Base-by-base conservation (phyloP, 2,329 filamentous ascomycete species). In the Massarina eburnea region DNA sequence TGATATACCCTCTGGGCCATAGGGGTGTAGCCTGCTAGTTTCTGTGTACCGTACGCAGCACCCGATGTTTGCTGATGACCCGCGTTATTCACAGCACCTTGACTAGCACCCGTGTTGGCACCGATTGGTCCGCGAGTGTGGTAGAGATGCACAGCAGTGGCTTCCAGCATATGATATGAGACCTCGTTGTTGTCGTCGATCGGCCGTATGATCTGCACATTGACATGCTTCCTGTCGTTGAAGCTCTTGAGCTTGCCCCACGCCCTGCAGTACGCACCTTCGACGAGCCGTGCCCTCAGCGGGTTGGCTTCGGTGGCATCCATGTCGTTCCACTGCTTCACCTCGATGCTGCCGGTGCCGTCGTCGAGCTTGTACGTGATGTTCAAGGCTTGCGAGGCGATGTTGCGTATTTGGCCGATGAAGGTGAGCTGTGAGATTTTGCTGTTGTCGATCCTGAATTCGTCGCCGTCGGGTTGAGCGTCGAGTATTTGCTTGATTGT, bases 401-500 rank as follows among this genome's bases (percentile, higher is more conserved):
- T 84, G 72, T 85, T 85, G 68, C 91, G 89, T 60, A 99, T 85
- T 77, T 96, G 92, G 41, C 89, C 94, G 49, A 99, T 83, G 57
- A 97, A 86, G 22, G 88, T 92, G 51, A 95, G 76, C 75, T 82
- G 78, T 33, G 84, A 85, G 50, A 91, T 77, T 54, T 86, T 81
- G 37, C 78, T 73, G 54, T 84, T 86, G 73, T 97, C 94, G 62
- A 97, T 88, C 54, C 84, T 84, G 79, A 95, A 94, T 27, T 90
- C 85, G 45, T 84, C 83, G 48, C 85, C 2, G 20, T 66, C 58
- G 1, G 46, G 39, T 85, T 81, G 72, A 54, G 90, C 89, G 53
- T 95, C 89, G 64, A 91, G 77, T 46, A 96, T 81, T 73, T 99
- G 94, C 72, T 96, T 96, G 73, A 97, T 89, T 9, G 94, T 99